phyloP scores from a whole-genome alignment of 129 eudicot genomes.

The Lonicera japonica region DNA sequence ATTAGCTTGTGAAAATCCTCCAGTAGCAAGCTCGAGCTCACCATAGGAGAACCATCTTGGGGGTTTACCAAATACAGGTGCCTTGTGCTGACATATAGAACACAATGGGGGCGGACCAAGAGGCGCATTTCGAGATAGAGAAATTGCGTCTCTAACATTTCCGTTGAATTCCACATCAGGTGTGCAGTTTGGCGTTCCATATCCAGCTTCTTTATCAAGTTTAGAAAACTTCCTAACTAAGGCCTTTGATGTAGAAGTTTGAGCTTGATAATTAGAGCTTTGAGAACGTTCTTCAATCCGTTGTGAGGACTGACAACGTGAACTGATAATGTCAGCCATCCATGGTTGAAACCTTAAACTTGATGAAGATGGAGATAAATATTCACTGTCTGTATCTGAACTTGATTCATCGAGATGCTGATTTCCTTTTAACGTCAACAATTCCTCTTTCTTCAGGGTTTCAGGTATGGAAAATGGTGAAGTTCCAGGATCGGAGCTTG shows the following conservation, averaged over 20 bases:
- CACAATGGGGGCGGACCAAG: conserved; percentile 93
- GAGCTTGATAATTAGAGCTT: conserved; percentile 23
- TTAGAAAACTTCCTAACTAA: conserved; percentile 49
- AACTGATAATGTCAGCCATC: conserved; percentile 49
- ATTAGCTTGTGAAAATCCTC: conserved; percentile 88
- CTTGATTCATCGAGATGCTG: conserved; percentile 47
- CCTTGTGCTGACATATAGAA: conserved; percentile 94
- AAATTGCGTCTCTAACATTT: conserved; percentile 80
- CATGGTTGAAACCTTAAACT: conserved; percentile 88
- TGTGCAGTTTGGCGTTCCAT: conserved; percentile 45
- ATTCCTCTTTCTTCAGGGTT: conserved; percentile 37
- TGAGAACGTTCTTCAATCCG: conserved; percentile 38
- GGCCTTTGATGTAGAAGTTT: conserved; percentile 39
- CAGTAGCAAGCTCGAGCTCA: conserved; percentile 95
- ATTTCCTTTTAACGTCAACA: conserved; percentile 30
- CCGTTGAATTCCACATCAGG: conserved; percentile 60
- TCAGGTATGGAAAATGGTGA: conserved; percentile 69
- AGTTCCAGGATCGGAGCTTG: conserved; percentile 93
- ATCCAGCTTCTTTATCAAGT: conserved; percentile 52
- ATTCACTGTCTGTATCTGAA: conserved; percentile 75
- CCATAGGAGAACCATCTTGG: conserved; percentile 89
- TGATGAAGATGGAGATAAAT: conserved; percentile 51
- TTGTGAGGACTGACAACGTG: conserved; percentile 41
- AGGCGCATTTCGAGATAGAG: conserved; percentile 59
- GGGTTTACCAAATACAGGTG: conserved; percentile 96